phyloP scores from a whole-genome alignment of 805 yeast genomes.

The Kuraishia hungarica region DNA sequence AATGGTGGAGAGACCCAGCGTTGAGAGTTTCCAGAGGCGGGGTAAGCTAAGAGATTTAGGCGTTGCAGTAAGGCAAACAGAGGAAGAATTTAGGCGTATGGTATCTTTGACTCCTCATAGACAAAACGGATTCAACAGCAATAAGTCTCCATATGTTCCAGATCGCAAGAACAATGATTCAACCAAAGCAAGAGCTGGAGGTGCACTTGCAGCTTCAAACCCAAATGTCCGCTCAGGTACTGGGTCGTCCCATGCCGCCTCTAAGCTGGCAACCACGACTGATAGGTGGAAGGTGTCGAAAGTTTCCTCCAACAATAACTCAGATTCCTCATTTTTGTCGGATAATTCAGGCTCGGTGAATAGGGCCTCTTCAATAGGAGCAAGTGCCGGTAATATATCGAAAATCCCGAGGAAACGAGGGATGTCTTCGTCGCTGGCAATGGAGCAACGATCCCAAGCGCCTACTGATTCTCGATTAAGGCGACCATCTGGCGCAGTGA shows the following conservation, averaged over 20 bases:
- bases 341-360: background rate
- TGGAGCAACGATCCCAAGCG: background rate
- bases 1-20: slow-evolving; percentile 30
- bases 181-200: background rate
- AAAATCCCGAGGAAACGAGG: background rate
- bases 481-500: background rate
- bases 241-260: background rate
- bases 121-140: background rate
- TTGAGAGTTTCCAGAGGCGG: background rate
- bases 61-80: background rate
- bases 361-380: too few relatives aligned
- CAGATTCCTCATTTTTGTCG: background rate
- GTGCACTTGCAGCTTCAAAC: background rate
- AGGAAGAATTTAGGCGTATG: background rate
- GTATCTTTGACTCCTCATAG: background rate
- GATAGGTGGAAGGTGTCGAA: background rate
- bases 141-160: background rate
- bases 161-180: background rate
- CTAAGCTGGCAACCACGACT: background rate
- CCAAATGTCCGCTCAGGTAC: background rate
- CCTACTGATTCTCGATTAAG: background rate
- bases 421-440: background rate
- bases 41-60: background rate
- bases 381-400: background rate
- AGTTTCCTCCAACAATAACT: background rate